phyloP scores from a whole-genome alignment of 306 rosid species.

The Sphenostylis stenocarpa region DNA sequence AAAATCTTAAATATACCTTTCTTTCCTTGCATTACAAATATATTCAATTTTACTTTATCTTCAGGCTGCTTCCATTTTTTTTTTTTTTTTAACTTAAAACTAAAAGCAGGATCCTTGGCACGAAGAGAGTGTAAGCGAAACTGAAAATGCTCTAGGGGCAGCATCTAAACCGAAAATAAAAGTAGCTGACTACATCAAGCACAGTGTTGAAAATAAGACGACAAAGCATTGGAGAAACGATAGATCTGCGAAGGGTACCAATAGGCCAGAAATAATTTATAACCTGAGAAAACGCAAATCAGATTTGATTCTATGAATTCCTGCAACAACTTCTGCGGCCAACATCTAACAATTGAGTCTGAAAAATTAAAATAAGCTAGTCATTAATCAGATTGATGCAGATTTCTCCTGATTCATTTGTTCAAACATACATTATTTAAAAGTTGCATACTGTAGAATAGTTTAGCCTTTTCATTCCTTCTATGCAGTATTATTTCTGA shows the following conservation, averaged over 20 bases:
- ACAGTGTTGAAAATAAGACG: neutral
- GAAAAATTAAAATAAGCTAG: neutral
- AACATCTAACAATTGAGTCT: neutral
- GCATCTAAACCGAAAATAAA: neutral
- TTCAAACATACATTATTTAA: neutral
- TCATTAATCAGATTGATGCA: neutral
- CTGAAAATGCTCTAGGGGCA: neutral
- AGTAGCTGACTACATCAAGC: slow-evolving; percentile 14
- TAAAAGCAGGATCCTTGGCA: slow-evolving; percentile 2
- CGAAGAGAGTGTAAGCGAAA: neutral
- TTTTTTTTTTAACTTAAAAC: slow-evolving; percentile 4
- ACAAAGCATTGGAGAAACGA: slow-evolving; percentile 3
- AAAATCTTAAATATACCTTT: neutral
- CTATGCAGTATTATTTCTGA: neutral
- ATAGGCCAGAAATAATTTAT: neutral
- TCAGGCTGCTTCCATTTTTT: no score
- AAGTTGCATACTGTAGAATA: neutral
- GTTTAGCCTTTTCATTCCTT: slow-evolving; percentile 14
- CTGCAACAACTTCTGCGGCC: neutral
- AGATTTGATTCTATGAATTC: neutral
- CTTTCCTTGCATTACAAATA: slow-evolving; percentile 5
- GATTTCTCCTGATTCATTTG: neutral
- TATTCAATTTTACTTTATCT: neutral
- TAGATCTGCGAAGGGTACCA: neutral
- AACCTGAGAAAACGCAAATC: slow-evolving; percentile 5